Base-by-base conservation (phyloP, 345 rosid species). In the Psidium friedrichsthalianum region DNA sequence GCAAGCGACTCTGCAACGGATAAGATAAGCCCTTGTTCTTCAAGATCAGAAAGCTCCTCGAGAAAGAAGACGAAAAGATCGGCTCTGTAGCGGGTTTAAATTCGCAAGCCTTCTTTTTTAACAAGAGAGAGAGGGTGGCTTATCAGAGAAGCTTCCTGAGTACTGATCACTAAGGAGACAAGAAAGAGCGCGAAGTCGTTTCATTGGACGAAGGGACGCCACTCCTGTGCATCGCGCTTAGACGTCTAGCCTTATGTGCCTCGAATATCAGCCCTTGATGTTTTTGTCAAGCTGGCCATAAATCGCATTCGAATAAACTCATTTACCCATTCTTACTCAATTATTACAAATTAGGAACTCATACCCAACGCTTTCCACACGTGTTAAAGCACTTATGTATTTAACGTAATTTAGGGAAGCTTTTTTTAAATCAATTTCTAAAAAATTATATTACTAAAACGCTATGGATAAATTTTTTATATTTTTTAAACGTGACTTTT, bases 101-200 rank as follows among this genome's bases (percentile, higher is more conserved):
- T 61, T 15, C 86, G 47, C 36, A 69, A 0, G 15, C 64, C 44
- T 7, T 0, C 0, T 16, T 24, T 42, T 21, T 6, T 0, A 8
- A 36, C 12, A 47, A 83, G 52, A 61, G 78, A 27, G 27, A n/a
- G 44, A 51, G 22, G 0, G 51, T 59, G 57, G 84, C 87, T 86
- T 86, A 59, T 82, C 6, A 11, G 81, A 51, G 87, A 86, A 51
- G 87, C 87, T 57, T 82, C 56, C 21, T 84, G 76, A 15, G 42
- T 29, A 64, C 76, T 29, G 76, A 64, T 4, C 24, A 11, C 78
- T 8, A 36, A 18, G 78, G 40, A 36, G 86, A 44, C 55, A 52
- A 51, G 82, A 36, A 85, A 74, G 14, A 29, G 86, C 86, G 86
- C 82, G 69, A 85, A 85, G 15, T 29, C 2, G 44, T 76, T 53